Conservation (phyloP, 179 eudicot genomes). For the Spergularia azorica region DNA sequence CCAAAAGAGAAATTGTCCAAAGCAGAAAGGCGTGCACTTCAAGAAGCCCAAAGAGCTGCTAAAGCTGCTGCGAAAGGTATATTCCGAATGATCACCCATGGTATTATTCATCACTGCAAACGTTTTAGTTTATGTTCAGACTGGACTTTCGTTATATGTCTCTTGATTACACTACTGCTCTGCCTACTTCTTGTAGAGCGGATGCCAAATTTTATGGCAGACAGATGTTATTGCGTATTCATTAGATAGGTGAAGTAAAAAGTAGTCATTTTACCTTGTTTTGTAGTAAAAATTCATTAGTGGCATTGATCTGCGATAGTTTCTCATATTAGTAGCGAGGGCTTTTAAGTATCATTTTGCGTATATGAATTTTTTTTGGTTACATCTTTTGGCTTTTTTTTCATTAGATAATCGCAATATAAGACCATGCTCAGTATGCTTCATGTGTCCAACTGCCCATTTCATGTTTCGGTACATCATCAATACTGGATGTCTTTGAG, state of each 20-base stretch:
- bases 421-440: background rate
- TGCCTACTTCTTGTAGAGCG: background rate
- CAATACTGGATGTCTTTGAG: background rate
- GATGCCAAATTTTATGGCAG: background rate
- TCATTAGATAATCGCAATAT: background rate
- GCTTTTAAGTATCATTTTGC: background rate
- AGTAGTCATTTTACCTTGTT: background rate
- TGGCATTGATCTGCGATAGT: background rate
- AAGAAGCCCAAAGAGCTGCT: slow-evolving; percentile 96
- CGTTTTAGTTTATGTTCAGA: background rate
- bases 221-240: background rate
- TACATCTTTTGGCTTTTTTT: background rate
- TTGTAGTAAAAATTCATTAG: background rate
- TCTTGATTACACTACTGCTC: background rate
- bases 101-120: background rate
- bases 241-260: background rate
- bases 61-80: slow-evolving; percentile 87
- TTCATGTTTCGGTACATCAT: background rate
- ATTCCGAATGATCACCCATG: background rate
- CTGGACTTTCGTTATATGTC: background rate
- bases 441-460: background rate
- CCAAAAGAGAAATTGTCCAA: slow-evolving; percentile 81
- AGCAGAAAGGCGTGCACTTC: slow-evolving; percentile 96
- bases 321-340: background rate
- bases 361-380: background rate